A percentile compares a stretch with the other conserved stretches of the same genome.
Conservation (phyloP, 164 flowering plant species). For the Saururus chinensis region DNA sequence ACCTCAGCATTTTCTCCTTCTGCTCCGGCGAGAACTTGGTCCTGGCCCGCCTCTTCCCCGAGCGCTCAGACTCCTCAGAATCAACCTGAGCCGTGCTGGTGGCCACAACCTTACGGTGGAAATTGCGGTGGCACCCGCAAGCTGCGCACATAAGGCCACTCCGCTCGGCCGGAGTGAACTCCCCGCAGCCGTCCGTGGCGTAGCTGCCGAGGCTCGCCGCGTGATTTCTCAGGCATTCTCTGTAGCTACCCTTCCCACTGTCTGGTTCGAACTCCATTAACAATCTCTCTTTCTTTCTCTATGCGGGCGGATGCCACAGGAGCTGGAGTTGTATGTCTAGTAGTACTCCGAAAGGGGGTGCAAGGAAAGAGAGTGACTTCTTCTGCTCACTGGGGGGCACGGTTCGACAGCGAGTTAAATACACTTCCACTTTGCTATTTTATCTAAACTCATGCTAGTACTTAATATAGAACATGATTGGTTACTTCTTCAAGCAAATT, state of each 20-base stretch:
- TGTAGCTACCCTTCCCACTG: constrained; percentile 6
- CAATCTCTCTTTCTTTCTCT: neutral
- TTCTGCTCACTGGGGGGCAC: no score
- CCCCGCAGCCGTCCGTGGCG: constrained; percentile 25
- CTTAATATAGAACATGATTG: no score
- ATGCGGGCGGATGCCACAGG: neutral
- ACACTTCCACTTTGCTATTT: no score
- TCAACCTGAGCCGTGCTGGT: neutral
- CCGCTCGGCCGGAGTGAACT: constrained; percentile 10
- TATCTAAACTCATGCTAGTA: no score
- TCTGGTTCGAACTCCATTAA: constrained; percentile 1
- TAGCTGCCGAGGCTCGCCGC: constrained; percentile 22
- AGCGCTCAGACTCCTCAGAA: constrained; percentile 2
- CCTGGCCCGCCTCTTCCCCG: constrained; percentile 16
- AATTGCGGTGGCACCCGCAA: constrained; percentile 28
- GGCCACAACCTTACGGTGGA: constrained; percentile 11
- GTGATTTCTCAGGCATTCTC: constrained; percentile 19
- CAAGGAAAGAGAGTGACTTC: neutral
- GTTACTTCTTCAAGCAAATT: no score
- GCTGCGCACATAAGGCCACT: constrained; percentile 19
- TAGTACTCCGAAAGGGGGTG: neutral
- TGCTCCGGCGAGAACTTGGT: constrained; percentile 22
- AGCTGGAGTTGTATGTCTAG: neutral
- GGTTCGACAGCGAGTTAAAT: no score
- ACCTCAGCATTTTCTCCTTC: constrained; percentile 19